These are phyloP conservation scores for Fragilaria crotonensis DNA, from an alignment of 108 stramenopile genomes.

Conservation along the genomic window DNA sequence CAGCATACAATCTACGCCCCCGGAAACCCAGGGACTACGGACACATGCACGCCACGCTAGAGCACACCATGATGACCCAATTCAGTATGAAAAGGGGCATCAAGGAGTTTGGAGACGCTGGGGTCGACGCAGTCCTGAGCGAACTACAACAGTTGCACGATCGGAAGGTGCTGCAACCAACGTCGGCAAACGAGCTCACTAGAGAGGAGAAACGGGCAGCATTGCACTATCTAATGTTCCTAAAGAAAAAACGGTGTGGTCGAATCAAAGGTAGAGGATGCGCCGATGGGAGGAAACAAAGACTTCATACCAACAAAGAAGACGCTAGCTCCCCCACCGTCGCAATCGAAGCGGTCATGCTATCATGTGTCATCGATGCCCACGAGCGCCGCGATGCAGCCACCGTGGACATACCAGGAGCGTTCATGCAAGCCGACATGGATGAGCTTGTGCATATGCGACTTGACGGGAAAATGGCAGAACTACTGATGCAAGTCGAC, in stretches of 20 bases:
- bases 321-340: slow-evolving; percentile 31
- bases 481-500: slow-evolving; percentile 6
- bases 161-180: slow-evolving; percentile 14
- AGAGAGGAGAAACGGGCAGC: slow-evolving; percentile 15
- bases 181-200: slow-evolving; percentile 10
- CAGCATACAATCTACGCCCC: slow-evolving; percentile 6
- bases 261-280: slow-evolving; percentile 18
- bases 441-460: slow-evolving; percentile 12
- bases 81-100: not conserved
- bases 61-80: not conserved
- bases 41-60: slow-evolving; percentile 1
- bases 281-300: slow-evolving; percentile 31
- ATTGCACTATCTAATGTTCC: slow-evolving; percentile 17
- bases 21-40: not conserved
- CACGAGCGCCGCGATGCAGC: slow-evolving; percentile 31
- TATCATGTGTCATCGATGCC: too few relatives aligned
- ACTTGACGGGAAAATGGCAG: slow-evolving; percentile 12
- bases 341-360: too few relatives aligned
- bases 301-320: slow-evolving; percentile 22
- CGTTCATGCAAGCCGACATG: slow-evolving; percentile 16
- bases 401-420: too few relatives aligned
- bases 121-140: slow-evolving; percentile 15
- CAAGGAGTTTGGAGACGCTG: slow-evolving; percentile 28
- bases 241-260: too few relatives aligned
- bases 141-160: slow-evolving; percentile 37